phyloP scores from a whole-genome alignment of 2,329 filamentous ascomycete genomes.

The Fusarium cyanostomum region DNA sequence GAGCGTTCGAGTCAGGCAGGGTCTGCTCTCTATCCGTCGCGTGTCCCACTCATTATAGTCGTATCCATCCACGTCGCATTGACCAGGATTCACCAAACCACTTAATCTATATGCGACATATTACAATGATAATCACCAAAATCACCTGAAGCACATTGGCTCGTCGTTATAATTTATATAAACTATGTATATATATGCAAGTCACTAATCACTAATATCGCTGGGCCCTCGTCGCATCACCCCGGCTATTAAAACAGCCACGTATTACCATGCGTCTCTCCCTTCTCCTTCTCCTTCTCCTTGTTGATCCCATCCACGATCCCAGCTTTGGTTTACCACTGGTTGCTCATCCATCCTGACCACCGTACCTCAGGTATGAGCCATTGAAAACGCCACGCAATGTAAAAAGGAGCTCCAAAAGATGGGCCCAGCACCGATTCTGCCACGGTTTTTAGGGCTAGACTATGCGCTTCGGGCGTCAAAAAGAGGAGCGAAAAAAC shows the following conservation, averaged over 20 bases:
- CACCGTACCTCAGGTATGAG: slow-evolving; percentile 9
- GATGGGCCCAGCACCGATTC: slow-evolving; percentile 5
- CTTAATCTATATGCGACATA: background rate
- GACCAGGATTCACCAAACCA: background rate
- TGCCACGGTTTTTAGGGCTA: background rate
- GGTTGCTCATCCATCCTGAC: slow-evolving; percentile 7
- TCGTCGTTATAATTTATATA: slow-evolving; percentile 20
- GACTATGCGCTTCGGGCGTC: slow-evolving; percentile 17
- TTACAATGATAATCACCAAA: background rate
- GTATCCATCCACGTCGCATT: slow-evolving; percentile 3
- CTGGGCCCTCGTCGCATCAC: slow-evolving; percentile 4
- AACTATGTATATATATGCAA: slow-evolving; percentile 29
- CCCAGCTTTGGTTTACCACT: slow-evolving; percentile 16
- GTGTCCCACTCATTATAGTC: background rate
- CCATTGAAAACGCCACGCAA: slow-evolving; percentile 38
- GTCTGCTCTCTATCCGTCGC: background rate
- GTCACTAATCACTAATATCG: slow-evolving; percentile 14
- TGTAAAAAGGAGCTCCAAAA: slow-evolving; percentile 30
- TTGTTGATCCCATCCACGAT: slow-evolving; percentile 8
- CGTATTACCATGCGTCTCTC: slow-evolving; percentile 26
- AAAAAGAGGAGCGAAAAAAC: slow-evolving; percentile 28
- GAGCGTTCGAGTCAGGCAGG: slow-evolving; percentile 8
- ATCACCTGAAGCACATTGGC: background rate
- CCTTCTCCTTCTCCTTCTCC: slow-evolving; percentile 10
- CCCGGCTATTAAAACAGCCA: slow-evolving; percentile 5